Evolutionary conservation across 2,329 filamentous ascomycete species (phyloP).

Genomic region (Botrytis deweyae): DNA sequence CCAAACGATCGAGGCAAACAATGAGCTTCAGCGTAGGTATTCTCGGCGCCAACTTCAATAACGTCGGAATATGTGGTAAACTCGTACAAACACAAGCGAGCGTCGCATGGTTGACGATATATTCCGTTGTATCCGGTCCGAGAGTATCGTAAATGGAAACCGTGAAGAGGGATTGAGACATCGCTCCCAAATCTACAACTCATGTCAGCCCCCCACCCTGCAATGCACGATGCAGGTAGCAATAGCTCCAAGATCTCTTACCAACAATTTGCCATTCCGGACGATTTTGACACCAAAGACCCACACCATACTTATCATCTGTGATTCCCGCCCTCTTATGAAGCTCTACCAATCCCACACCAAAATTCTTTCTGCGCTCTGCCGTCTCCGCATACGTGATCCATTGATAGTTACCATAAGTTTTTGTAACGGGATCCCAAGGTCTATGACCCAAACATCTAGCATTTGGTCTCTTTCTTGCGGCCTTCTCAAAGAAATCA

Average conservation of each 20-base stretch:
- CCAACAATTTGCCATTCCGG: slow-evolving; percentile 85
- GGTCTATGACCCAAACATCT: slow-evolving; percentile 77
- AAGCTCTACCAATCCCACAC: slow-evolving; percentile 79
- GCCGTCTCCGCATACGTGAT: slow-evolving; percentile 78
- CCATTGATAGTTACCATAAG: slow-evolving; percentile 77
- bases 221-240: background rate
- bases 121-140: slow-evolving; percentile 86
- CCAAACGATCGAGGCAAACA: slow-evolving; percentile 79
- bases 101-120: slow-evolving; percentile 88
- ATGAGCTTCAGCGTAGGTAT: slow-evolving; percentile 83
- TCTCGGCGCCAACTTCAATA: slow-evolving; percentile 76
- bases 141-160: slow-evolving; percentile 97
- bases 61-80: slow-evolving; percentile 74
- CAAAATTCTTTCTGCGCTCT: slow-evolving; percentile 77
- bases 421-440: slow-evolving; percentile 72
- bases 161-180: slow-evolving; percentile 83
- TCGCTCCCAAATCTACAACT: slow-evolving; percentile 73
- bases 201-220: slow-evolving; percentile 22
- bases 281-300: slow-evolving; percentile 83
- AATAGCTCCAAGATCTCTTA: slow-evolving; percentile 40
- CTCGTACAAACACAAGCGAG: slow-evolving; percentile 75
- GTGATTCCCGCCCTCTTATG: slow-evolving; percentile 70
- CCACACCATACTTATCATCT: slow-evolving; percentile 68
- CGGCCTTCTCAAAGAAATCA: slow-evolving; percentile 74
- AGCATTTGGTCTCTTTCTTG: slow-evolving; percentile 61